These are phyloP conservation scores for Candida xiaguanensis DNA, from an alignment of 805 yeast genomes.

Conservation along the genomic window DNA sequence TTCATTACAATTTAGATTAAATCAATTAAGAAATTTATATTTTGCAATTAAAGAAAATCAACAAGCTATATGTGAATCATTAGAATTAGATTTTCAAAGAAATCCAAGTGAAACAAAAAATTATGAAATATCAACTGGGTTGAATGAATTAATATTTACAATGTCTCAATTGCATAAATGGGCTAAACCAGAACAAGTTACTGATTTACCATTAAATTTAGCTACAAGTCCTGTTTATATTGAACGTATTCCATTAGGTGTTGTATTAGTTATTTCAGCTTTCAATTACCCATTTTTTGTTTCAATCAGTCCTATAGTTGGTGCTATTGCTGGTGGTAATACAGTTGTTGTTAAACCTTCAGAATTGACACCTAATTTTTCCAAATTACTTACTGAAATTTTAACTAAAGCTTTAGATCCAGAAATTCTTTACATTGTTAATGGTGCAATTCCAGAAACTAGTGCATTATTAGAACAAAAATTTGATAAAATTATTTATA, in stretches of 20 bases:
- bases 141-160: constrained; percentile 55
- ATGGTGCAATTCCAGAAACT: constrained; percentile 70
- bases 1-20: constrained; percentile 51
- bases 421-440: constrained; percentile 57
- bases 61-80: constrained; percentile 52
- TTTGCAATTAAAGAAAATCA: constrained; percentile 58
- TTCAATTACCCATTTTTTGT: constrained; percentile 77
- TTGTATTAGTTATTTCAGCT: constrained; percentile 69
- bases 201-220: constrained; percentile 34
- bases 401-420: constrained; percentile 52
- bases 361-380: constrained; percentile 65
- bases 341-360: constrained; percentile 72
- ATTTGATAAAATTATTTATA: constrained; percentile 80
- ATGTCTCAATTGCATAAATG: constrained; percentile 60
- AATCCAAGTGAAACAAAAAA: constrained; percentile 57
- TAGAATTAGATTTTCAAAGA: constrained; percentile 66
- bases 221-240: constrained; percentile 26
- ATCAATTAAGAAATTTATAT: constrained; percentile 65
- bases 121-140: constrained; percentile 50
- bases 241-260: constrained; percentile 51
- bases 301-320: constrained; percentile 61
- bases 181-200: constrained; percentile 49
- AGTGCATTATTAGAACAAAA: constrained; percentile 54
- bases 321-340: constrained; percentile 86
- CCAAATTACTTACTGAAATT: constrained; percentile 53